Evolutionary conservation across 164 flowering plant genomes (phyloP).

Genomic region (Annona squamosa): DNA sequence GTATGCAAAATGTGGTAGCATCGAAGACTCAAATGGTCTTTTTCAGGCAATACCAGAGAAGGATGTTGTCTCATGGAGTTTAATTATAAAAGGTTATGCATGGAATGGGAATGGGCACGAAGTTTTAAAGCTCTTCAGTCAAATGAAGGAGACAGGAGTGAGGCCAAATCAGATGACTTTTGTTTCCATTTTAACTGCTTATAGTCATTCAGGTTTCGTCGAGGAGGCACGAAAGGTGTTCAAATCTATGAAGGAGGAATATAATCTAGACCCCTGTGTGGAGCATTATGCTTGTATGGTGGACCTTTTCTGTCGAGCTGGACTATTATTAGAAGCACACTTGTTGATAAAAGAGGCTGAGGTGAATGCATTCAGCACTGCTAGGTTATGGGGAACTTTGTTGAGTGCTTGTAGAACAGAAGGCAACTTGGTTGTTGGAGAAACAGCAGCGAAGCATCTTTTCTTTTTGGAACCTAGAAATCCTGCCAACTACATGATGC

Average conservation of each 20-base stretch:
- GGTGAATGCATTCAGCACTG: neutral
- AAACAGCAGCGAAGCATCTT: slow-evolving; percentile 6
- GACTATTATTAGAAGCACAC: slow-evolving; percentile 10
- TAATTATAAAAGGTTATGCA: slow-evolving; percentile 13
- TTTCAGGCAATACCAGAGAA: slow-evolving; percentile 9
- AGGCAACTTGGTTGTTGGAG: slow-evolving; percentile 9
- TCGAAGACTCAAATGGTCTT: slow-evolving; percentile 5
- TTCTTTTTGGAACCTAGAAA: slow-evolving; percentile 12
- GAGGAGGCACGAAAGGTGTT: slow-evolving; percentile 10
- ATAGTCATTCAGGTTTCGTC: slow-evolving; percentile 11
- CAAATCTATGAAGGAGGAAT: slow-evolving; percentile 11
- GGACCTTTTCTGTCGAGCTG: slow-evolving; percentile 12
- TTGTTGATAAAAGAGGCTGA: neutral
- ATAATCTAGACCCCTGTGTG: slow-evolving; percentile 7
- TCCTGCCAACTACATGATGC: slow-evolving; percentile 13
- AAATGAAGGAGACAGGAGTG: slow-evolving; percentile 8
- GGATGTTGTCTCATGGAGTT: slow-evolving; percentile 17
- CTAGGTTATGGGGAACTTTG: slow-evolving; percentile 11
- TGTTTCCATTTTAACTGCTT: slow-evolving; percentile 13
- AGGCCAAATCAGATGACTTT: slow-evolving; percentile 13
- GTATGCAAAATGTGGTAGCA: slow-evolving; percentile 25
- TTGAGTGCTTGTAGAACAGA: slow-evolving; percentile 15
- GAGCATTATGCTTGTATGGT: slow-evolving; percentile 13
- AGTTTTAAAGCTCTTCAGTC: slow-evolving; percentile 9
- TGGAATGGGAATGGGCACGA: slow-evolving; percentile 12